phyloP scores from a whole-genome alignment of 495 filamentous ascomycete species.

The Chaetomium fimeti region DNA sequence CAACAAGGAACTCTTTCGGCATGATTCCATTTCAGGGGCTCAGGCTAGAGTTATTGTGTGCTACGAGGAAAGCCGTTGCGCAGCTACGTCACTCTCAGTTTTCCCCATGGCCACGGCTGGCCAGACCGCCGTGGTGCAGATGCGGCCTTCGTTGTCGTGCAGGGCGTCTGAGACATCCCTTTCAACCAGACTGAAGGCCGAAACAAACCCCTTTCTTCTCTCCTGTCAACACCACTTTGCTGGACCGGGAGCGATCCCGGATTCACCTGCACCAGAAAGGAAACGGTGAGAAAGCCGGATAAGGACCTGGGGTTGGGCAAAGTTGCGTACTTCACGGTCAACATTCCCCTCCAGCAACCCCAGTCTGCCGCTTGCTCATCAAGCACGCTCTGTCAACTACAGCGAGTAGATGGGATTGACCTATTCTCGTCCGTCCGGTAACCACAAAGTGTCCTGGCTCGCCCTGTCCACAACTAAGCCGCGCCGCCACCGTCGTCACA shows the following conservation, averaged over 20 bases:
- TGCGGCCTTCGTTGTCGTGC: not conserved
- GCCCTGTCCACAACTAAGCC: not conserved
- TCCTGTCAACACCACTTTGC: not conserved
- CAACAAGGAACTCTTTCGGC: not conserved
- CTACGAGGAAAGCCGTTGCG: too few relatives aligned
- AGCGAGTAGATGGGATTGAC: not conserved
- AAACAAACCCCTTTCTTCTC: not conserved
- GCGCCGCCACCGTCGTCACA: constrained; percentile 2
- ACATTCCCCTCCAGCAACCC: not conserved
- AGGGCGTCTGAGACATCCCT: not conserved
- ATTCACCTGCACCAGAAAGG: too few relatives aligned
- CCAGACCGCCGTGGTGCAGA: not conserved
- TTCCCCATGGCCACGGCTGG: not conserved
- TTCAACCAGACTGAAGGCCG: not conserved
- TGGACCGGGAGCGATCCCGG: not conserved
- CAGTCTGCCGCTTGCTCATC: not conserved
- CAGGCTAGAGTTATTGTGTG: too few relatives aligned
- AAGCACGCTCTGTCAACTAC: not conserved
- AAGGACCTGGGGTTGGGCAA: not conserved
- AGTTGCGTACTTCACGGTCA: not conserved
- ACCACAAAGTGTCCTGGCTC: constrained; percentile 3
- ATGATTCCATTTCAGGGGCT: not conserved
- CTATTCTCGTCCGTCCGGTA: constrained; percentile 8
- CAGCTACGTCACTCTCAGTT: too few relatives aligned
- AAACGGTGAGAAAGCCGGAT: not conserved